Conservation (phyloP, 1,284 basidiomycete genomes). For the Papiliotrema fonsecae region DNA sequence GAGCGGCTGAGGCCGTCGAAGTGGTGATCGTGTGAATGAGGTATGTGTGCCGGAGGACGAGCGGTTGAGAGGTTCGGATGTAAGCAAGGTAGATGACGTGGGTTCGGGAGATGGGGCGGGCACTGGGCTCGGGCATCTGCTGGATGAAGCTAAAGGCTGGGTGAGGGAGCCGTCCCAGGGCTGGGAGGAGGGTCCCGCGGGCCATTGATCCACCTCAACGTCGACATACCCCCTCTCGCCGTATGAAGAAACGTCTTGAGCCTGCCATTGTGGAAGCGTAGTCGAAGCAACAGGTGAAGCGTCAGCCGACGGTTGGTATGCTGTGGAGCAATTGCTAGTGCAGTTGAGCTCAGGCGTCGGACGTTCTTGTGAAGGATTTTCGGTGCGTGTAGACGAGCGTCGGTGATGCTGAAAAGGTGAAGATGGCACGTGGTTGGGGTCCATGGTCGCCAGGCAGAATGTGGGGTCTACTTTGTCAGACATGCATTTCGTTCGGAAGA, state of each 20-base stretch:
- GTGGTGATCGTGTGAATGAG: too few relatives aligned
- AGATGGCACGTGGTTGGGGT: conserved; percentile 20
- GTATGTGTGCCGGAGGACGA: conserved; percentile 1
- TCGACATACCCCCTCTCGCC: not conserved
- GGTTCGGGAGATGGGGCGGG: conserved; percentile 4
- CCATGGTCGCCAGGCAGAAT: too few relatives aligned
- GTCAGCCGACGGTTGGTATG: not conserved
- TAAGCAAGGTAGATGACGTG: conserved; percentile 19
- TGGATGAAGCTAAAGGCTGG: conserved; percentile 11
- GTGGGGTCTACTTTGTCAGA: too few relatives aligned
- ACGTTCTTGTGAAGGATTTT: not conserved
- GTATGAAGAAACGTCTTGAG: not conserved
- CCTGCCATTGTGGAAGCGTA: not conserved
- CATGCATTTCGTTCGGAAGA: too few relatives aligned
- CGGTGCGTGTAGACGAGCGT: conserved; percentile 1
- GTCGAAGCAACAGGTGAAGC: not conserved
- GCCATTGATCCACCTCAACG: conserved; percentile 8
- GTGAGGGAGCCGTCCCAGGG: conserved; percentile 5
- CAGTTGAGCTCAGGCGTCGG: not conserved
- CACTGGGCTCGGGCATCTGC: conserved; percentile 11
- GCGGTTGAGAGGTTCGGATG: conserved; percentile 30
- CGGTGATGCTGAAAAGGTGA: conserved; percentile 12
- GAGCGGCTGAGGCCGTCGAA: not conserved
- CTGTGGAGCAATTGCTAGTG: not conserved
- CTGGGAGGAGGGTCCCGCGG: conserved; percentile 1